Base-by-base conservation (phyloP, 1,284 basidiomycete genomes). In the Hypsizygus ulmarius region DNA sequence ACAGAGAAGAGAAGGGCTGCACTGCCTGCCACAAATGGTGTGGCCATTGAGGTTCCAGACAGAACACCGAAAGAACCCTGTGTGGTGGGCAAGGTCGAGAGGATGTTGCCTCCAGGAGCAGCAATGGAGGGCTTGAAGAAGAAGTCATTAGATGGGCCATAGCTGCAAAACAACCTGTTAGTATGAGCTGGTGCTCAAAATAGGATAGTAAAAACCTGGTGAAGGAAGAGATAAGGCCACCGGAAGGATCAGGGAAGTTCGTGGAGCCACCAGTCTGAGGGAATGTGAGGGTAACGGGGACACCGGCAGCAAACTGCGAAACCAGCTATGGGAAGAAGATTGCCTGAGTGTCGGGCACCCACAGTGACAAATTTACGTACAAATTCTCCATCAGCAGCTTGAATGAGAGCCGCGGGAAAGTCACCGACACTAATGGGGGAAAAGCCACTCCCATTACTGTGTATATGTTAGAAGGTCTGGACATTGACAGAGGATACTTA, bases 81-180 rank as follows among this genome's bases (percentile, higher is more conserved):
- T 28, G 65, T 67, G 34, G 71, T 58, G 2, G 78, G 77, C 38
- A 73, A 66, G 3, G 81, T 82, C 14, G 77, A 83, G n/a, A 84
- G 67, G 47, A 86, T 84, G 52, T 76, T 77, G 7, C 75, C 77
- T 45, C 84, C 84, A 1, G 82, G 82, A 14, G 82, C 80, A 12
- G 77, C 69, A 28, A 84, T 62, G 1, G 76, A 70, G 6, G 83
- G 81, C 51, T 79, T 77, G 60, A 80, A 73, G 62, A 67, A 75
- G 59, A 82, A 69, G 56, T 85, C 82, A 59, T 81, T 77, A 7
- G 79, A 72, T 2, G 82, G 82, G 0, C 81, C 81, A 53, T 78
- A 81, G 42, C 69, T 70, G 46, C 47, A 47, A 41, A 42, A 43
- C 11, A 47, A 41, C n/a, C n/a, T 25, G 47, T 53, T 47, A 38